Evolutionary conservation across 257 asterid genomes (phyloP).

Genomic region (Eustoma russellianum): DNA sequence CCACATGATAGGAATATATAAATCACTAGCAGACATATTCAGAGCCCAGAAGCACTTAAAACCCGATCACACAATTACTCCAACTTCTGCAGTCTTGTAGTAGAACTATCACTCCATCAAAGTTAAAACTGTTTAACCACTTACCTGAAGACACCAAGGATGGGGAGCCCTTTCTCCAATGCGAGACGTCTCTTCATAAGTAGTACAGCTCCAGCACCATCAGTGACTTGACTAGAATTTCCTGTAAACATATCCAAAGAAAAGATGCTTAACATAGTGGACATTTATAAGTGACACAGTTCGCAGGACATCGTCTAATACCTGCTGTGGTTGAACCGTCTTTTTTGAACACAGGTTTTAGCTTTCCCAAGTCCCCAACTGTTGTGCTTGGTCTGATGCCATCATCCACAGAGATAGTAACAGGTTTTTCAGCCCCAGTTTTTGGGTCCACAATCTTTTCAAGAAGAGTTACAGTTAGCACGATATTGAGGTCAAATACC

Average conservation of each 20-base stretch:
- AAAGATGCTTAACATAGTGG: conserved; percentile 6
- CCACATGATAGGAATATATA: too few relatives aligned
- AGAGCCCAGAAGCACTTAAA: too few relatives aligned
- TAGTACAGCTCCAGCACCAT: conserved; percentile 99
- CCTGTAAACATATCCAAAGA: conserved; percentile 31
- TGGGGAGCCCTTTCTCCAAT: conserved; percentile 84
- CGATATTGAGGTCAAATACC: conserved; percentile 3
- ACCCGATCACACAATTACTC: too few relatives aligned
- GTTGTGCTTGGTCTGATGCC: conserved; percentile 76
- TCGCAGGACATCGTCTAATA: conserved; percentile 13
- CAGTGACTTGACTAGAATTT: conserved; percentile 95
- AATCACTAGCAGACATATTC: too few relatives aligned
- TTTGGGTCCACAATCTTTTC: conserved; percentile 89
- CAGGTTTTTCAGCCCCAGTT: conserved; percentile 83
- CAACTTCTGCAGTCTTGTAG: too few relatives aligned
- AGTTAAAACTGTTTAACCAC: conserved; percentile 3
- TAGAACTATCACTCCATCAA: too few relatives aligned
- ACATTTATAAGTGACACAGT: not conserved
- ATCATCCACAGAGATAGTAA: conserved; percentile 81
- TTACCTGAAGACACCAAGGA: conserved; percentile 93
- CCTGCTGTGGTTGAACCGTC: conserved; percentile 99
- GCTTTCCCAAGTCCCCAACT: conserved; percentile 56
- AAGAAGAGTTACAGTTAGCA: conserved; percentile 9
- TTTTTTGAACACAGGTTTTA: conserved; percentile 92
- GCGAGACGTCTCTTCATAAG: conserved; percentile 95